Percentiles rank a stretch among this genome's conserved stretches.
Conservation (phyloP, 306 rosid genomes). For the Vigna hirtella region DNA sequence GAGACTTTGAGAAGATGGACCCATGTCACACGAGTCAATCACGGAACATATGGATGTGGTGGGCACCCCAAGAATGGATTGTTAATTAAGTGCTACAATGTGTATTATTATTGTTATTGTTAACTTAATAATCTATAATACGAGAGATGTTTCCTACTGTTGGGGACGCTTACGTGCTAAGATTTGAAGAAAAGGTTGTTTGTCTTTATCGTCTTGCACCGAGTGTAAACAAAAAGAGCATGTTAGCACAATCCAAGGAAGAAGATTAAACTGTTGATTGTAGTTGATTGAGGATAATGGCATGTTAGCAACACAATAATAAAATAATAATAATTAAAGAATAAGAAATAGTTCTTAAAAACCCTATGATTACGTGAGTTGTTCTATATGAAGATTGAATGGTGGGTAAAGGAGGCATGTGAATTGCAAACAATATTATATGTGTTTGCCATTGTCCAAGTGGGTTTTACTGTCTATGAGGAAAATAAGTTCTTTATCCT, state of each 20-base stretch:
- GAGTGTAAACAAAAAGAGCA: slow-evolving; percentile 45
- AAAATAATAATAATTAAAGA: slow-evolving; percentile 29
- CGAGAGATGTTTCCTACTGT: neutral
- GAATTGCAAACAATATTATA: slow-evolving; percentile 45
- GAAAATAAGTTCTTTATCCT: neutral
- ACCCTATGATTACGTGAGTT: slow-evolving; percentile 42
- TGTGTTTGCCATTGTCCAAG: slow-evolving; percentile 63
- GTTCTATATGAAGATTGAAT: slow-evolving; percentile 45
- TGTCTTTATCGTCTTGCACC: slow-evolving; percentile 50
- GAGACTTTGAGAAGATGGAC: slow-evolving; percentile 1
- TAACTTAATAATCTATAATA: slow-evolving; percentile 32
- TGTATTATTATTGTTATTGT: neutral
- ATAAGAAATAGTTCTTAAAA: neutral
- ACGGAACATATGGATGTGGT: slow-evolving; percentile 55
- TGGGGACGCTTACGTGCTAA: slow-evolving; percentile 42
- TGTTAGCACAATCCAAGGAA: slow-evolving; percentile 37
- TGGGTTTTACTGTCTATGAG: slow-evolving; percentile 33
- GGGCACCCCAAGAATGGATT: slow-evolving; percentile 28
- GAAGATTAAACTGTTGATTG: slow-evolving; percentile 14
- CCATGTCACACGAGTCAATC: slow-evolving; percentile 62
- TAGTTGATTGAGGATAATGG: slow-evolving; percentile 37
- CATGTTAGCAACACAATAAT: slow-evolving; percentile 42
- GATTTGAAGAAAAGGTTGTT: slow-evolving; percentile 63
- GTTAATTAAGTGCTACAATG: too few species aligned
- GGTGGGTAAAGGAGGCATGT: slow-evolving; percentile 51